Evolutionary conservation across 805 yeast genomes (phyloP), one percentile per base, ranked within the genome.

Genomic region (Myxozyma nipponensis): DNA sequence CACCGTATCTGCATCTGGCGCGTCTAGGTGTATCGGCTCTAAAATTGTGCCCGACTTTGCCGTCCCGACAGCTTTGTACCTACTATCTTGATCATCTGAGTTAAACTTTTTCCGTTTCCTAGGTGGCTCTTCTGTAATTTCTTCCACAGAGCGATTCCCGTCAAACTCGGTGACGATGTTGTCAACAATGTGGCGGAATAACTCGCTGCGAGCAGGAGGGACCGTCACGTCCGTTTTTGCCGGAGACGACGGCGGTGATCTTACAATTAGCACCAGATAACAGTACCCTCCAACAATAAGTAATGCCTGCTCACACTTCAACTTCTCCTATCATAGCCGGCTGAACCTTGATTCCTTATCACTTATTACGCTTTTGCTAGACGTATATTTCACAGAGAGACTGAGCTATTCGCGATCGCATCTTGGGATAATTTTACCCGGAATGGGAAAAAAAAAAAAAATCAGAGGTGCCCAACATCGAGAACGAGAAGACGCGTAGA

Each of bases 261-360:
- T 34, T n/a, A n/a, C n/a, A n/a, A n/a, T n/a, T n/a, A n/a, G n/a
- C 28, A 9, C 19, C 26, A 10, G 50, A 45, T 17, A 45, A 40
- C 5, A 35, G 21, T 32, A 45, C 45, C 4, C 45, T 44, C 15
- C 45, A 46, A 25, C 51, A 39, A 32, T 13, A 5, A 9, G 6
- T 15, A 2, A 26, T 28, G 30, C 2, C 32, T 4, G n/a, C 5
- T 18, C 48, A 52, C 56, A 24, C 34, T 41, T 52, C 56, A 1
- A 44, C 44, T 44, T 52, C 56, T 22, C 47, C 56, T 17, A 52
- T 40, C 56, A 52, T 52, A 0, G 6, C 30, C 13, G n/a, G 32
- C 32, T 28, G 32, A 28, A 13, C 32, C 32, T 9, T 9, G 13
- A 28, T 9, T 28, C 7, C 32, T n/a, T n/a, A n/a, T n/a, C n/a